Evolutionary conservation across 73 alveolate genomes (phyloP).

Genomic region (Tetrahymena borealis): DNA sequence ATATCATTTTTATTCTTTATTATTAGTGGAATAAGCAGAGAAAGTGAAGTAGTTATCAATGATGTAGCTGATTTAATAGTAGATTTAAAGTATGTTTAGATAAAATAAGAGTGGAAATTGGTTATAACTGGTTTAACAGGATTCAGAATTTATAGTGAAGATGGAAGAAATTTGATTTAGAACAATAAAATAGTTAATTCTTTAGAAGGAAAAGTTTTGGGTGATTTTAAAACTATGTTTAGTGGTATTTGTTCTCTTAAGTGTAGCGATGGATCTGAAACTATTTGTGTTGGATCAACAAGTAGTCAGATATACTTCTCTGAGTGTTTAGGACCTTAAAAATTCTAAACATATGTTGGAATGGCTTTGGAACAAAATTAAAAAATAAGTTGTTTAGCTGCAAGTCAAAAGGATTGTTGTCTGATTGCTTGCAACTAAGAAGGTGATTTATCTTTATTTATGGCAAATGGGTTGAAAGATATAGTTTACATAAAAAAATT

Average conservation of each 20-base stretch:
- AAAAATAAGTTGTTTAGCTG: background rate
- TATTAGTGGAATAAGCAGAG: background rate
- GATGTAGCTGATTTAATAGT: background rate
- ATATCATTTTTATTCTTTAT: background rate
- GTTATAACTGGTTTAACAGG: background rate
- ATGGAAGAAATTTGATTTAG: background rate
- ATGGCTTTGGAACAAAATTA: background rate
- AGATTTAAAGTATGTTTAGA: background rate
- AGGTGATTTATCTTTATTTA: background rate
- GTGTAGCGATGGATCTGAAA: background rate
- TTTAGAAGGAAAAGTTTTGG: background rate
- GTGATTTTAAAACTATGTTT: background rate
- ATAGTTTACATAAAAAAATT: background rate
- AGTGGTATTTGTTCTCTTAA: background rate
- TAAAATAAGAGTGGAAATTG: background rate
- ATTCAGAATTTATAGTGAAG: background rate
- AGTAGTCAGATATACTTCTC: background rate
- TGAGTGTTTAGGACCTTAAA: background rate
- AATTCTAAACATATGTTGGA: background rate
- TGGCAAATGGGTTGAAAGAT: background rate
- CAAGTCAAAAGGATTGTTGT: background rate
- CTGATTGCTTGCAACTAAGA: background rate
- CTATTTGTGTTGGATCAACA: background rate
- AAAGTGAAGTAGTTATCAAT: background rate
- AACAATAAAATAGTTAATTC: background rate